A percentile compares a stretch with the other conserved stretches of the same genome.
These are phyloP conservation scores for Sphagnum contortum DNA, from an alignment of 225 moss, liverwort and hornwort species.

Conservation along the genomic window DNA sequence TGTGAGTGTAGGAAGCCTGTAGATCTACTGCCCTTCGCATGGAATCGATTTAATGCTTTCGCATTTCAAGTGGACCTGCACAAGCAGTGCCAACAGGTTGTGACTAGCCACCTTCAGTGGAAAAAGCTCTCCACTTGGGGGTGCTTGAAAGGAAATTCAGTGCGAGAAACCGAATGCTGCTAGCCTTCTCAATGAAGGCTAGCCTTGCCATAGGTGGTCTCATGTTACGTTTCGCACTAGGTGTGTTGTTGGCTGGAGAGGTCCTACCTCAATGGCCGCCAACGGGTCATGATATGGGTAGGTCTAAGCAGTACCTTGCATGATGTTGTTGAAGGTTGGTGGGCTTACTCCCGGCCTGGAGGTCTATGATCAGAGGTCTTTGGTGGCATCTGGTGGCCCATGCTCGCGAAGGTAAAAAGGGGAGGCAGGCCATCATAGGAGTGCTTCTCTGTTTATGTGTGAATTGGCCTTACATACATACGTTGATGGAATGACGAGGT, in stretches of 20 bases:
- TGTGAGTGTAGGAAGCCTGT: too few species aligned
- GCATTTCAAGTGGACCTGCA: too few species aligned
- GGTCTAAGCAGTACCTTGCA: constrained; percentile 99
- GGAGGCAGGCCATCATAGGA: constrained; percentile 99
- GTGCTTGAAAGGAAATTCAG: background rate
- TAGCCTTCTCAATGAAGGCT: too few species aligned
- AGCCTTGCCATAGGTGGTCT: constrained; percentile 14
- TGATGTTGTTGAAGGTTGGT: constrained; percentile 99
- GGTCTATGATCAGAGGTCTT: constrained; percentile 97
- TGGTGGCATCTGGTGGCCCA: constrained; percentile 99
- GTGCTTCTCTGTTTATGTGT: constrained; percentile 60
- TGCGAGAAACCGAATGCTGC: too few species aligned
- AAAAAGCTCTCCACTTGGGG: background rate
- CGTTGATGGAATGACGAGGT: constrained; percentile 94
- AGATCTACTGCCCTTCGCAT: too few species aligned
- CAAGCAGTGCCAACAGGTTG: too few species aligned
- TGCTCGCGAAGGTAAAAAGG: constrained; percentile 95
- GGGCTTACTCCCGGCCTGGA: constrained; percentile 99
- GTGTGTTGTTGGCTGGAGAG: constrained; percentile 35
- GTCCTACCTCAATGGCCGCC: constrained; percentile 47
- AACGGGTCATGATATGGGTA: constrained; percentile 46
- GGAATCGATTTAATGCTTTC: too few species aligned
- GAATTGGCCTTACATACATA: constrained; percentile 57
- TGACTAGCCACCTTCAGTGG: too few species aligned
- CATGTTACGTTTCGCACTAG: constrained; percentile 24